phyloP scores from a whole-genome alignment of 2,329 filamentous ascomycete genomes.

The Chaetothyriales sp. region DNA sequence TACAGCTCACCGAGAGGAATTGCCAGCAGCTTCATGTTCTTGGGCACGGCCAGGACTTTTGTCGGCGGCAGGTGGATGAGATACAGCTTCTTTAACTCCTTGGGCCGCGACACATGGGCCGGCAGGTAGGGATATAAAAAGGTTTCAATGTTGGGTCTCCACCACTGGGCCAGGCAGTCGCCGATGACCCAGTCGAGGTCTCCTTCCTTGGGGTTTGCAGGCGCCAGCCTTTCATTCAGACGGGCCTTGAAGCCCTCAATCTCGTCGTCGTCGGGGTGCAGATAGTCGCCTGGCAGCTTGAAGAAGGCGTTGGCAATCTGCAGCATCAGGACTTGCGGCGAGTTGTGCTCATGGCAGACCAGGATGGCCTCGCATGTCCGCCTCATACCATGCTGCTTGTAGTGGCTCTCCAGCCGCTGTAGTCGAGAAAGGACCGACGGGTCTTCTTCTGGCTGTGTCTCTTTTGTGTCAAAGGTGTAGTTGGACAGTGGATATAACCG shows the following conservation, averaged over 20 bases:
- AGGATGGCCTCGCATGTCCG: slow-evolving; percentile 93
- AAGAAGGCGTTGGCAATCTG: slow-evolving; percentile 99
- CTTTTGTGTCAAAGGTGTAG: slow-evolving; percentile 97
- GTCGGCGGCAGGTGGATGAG: slow-evolving; percentile 86
- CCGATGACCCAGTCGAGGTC: slow-evolving; percentile 70
- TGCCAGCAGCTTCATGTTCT: slow-evolving; percentile 98
- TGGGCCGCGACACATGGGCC: slow-evolving; percentile 85
- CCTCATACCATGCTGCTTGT: slow-evolving; percentile 81
- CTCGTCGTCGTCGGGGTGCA: slow-evolving; percentile 74
- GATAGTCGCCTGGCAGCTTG: slow-evolving; percentile 93
- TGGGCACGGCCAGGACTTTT: slow-evolving; percentile 89
- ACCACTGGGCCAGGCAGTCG: slow-evolving; percentile 95
- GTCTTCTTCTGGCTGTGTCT: slow-evolving; percentile 95
- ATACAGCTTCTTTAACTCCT: slow-evolving; percentile 99
- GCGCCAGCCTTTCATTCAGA: slow-evolving; percentile 83
- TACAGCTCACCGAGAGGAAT: slow-evolving; percentile 96
- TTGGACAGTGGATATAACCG: slow-evolving; percentile 89
- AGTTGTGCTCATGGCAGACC: slow-evolving; percentile 97
- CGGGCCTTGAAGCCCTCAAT: slow-evolving; percentile 86
- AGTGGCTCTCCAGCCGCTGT: slow-evolving; percentile 92
- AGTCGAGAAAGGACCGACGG: slow-evolving; percentile 85
- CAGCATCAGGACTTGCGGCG: slow-evolving; percentile 95
- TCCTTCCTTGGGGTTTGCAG: slow-evolving; percentile 65
- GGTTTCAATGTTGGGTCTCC: slow-evolving; percentile 96
- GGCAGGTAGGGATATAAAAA: slow-evolving; percentile 99